A percentile compares a stretch with the other conserved stretches of the same genome.
These are phyloP conservation scores for Coemansia sp. DNA, from an alignment of 192 early-diverging fungal species.

Conservation along the genomic window DNA sequence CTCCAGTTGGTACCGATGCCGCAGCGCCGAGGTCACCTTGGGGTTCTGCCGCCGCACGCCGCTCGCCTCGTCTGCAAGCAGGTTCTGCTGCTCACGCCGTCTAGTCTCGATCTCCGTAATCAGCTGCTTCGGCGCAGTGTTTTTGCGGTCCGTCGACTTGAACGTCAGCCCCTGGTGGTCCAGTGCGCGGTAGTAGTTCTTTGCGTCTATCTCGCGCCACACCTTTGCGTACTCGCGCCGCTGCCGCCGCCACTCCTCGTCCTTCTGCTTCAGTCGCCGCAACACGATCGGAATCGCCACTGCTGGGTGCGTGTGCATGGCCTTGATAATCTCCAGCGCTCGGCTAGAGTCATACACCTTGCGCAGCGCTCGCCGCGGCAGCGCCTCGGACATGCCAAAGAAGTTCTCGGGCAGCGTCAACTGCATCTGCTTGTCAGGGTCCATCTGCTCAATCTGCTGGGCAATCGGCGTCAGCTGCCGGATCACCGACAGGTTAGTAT, in stretches of 20 bases:
- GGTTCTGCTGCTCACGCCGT: conserved; percentile 72
- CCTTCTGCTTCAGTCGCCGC: conserved; percentile 93
- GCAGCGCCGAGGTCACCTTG: conserved; percentile 40
- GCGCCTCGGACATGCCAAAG: conserved; percentile 77
- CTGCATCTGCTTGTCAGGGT: conserved; percentile 63
- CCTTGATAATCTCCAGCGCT: conserved; percentile 84
- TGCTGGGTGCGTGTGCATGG: conserved; percentile 85
- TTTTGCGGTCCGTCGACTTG: conserved; percentile 81
- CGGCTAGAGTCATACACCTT: conserved; percentile 90
- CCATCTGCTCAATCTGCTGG: conserved; percentile 77
- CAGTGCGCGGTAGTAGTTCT: conserved; percentile 91
- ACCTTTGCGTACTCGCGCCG: conserved; percentile 94
- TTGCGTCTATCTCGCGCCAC: conserved; percentile 90
- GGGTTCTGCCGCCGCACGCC: conserved; percentile 25
- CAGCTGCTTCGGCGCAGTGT: conserved; percentile 68
- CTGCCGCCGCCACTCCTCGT: conserved; percentile 82
- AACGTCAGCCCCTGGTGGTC: conserved; percentile 93
- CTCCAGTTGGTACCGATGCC: conserved; percentile 72
- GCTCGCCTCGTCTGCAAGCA: conserved; percentile 13
- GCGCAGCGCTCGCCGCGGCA: conserved; percentile 89
- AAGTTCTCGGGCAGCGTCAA: conserved; percentile 73
- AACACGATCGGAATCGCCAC: conserved; percentile 91
- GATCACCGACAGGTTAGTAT: conserved; percentile 87
- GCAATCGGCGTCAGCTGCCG: conserved; percentile 85
- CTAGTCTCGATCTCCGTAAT: conserved; percentile 81